A percentile compares a stretch with the other conserved stretches of the same genome.
Conservation (phyloP, 495 filamentous ascomycete species). For the Hyaloscypha hepaticicola region DNA sequence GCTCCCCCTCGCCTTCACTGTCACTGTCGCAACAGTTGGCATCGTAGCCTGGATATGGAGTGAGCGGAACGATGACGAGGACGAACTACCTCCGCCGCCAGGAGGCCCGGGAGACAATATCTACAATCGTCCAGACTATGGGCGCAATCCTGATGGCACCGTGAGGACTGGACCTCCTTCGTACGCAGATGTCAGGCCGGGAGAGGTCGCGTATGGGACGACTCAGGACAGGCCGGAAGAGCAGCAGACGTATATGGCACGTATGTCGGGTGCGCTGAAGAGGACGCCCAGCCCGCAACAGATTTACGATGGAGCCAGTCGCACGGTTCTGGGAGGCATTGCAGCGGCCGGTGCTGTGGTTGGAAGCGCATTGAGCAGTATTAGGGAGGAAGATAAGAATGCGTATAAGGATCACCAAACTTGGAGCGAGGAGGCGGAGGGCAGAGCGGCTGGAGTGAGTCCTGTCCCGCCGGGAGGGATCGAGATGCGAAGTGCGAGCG, state of each 20-base stretch:
- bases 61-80: slow-evolving; percentile 72
- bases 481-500: slow-evolving; percentile 27
- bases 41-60: slow-evolving; percentile 92
- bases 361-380: slow-evolving; percentile 76
- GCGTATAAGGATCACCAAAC: slow-evolving; percentile 79
- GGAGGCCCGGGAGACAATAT: slow-evolving; percentile 20
- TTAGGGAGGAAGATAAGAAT: slow-evolving; percentile 77
- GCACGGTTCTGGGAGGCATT: slow-evolving; percentile 72
- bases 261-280: slow-evolving; percentile 79
- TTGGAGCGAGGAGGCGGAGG: slow-evolving; percentile 78
- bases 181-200: slow-evolving; percentile 37
- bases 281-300: slow-evolving; percentile 89
- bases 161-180: slow-evolving; percentile 40
- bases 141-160: slow-evolving; percentile 41
- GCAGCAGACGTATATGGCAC: slow-evolving; percentile 61
- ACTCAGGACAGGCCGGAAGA: slow-evolving; percentile 42
- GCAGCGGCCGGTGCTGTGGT: slow-evolving; percentile 80
- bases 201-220: slow-evolving; percentile 38
- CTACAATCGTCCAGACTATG: slow-evolving; percentile 45
- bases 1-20: slow-evolving; percentile 79
- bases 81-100: slow-evolving; percentile 52
- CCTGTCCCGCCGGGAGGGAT: slow-evolving; percentile 22
- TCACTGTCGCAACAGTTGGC: slow-evolving; percentile 80
- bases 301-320: slow-evolving; percentile 75
- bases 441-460: slow-evolving; percentile 19